These are phyloP conservation scores for Ophiobolus disseminans DNA, from an alignment of 2,329 filamentous ascomycete genomes.

Conservation along the genomic window DNA sequence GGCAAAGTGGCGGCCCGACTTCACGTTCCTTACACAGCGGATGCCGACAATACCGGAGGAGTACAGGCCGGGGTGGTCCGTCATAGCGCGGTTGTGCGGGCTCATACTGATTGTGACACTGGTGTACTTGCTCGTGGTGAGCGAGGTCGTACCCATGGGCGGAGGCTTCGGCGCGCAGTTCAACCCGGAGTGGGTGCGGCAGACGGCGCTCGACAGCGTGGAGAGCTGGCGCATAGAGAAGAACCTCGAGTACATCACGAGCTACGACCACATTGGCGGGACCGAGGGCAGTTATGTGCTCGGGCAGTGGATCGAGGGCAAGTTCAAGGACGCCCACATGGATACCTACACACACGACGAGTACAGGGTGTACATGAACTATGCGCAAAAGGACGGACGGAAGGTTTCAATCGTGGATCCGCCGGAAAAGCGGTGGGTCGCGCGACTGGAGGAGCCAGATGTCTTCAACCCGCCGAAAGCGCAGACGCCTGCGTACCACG, in stretches of 20 bases:
- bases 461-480: slow-evolving; percentile 64
- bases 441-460: slow-evolving; percentile 82
- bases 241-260: slow-evolving; percentile 77
- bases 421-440: slow-evolving; percentile 75
- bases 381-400: slow-evolving; percentile 78
- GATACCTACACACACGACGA: slow-evolving; percentile 79
- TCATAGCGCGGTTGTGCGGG: slow-evolving; percentile 76
- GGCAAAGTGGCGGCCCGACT: slow-evolving; percentile 23
- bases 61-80: slow-evolving; percentile 64
- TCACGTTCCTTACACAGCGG: slow-evolving; percentile 42
- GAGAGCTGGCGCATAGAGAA: slow-evolving; percentile 69
- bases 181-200: slow-evolving; percentile 81
- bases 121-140: slow-evolving; percentile 84
- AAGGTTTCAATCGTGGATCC: slow-evolving; percentile 80
- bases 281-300: slow-evolving; percentile 89
- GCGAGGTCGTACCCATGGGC: slow-evolving; percentile 77
- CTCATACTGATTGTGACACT: slow-evolving; percentile 77
- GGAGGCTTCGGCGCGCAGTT: slow-evolving; percentile 70
- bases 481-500: slow-evolving; percentile 84
- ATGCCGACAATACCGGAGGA: slow-evolving; percentile 55
- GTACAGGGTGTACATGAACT: slow-evolving; percentile 88
- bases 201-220: slow-evolving; percentile 75
- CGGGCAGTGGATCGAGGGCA: slow-evolving; percentile 81
- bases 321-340: slow-evolving; percentile 75
- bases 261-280: slow-evolving; percentile 90